Conservation (phyloP, 2,329 filamentous ascomycete genomes). For the Colletotrichum spaethianum region DNA sequence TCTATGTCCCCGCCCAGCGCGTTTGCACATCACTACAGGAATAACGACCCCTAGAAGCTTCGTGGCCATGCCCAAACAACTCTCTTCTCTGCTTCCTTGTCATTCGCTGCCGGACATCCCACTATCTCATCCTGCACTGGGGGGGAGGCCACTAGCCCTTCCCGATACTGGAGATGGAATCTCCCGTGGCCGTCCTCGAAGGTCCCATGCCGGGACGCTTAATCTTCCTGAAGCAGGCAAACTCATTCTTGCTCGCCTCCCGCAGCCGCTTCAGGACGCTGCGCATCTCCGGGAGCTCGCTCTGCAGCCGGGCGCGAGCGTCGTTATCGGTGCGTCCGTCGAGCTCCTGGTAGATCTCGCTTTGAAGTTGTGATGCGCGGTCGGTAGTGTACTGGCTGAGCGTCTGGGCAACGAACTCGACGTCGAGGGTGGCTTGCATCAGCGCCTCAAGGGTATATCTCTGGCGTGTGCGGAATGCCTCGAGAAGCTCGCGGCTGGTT, state of each 20-base stretch:
- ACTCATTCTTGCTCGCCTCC: conserved; percentile 87
- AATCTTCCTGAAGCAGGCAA: conserved; percentile 84
- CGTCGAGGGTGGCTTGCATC: conserved; percentile 97
- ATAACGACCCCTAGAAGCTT: background rate
- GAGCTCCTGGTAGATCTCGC: conserved; percentile 91
- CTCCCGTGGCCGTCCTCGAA: conserved; percentile 51
- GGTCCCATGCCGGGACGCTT: conserved; percentile 59
- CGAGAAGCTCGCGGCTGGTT: conserved; percentile 83
- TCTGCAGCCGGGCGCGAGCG: conserved; percentile 83
- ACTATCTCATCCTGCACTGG: conserved; percentile 29
- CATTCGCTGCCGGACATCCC: background rate
- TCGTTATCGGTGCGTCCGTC: conserved; percentile 92
- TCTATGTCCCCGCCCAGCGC: background rate
- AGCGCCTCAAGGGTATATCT: conserved; percentile 84
- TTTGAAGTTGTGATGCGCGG: conserved; percentile 83
- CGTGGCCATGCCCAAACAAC: background rate
- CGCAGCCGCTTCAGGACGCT: conserved; percentile 86
- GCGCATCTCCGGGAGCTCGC: conserved; percentile 91
- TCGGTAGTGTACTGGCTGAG: conserved; percentile 91
- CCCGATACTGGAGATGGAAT: conserved; percentile 47
- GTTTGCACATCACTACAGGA: background rate
- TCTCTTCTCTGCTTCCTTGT: background rate
- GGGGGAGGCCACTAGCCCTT: conserved; percentile 40
- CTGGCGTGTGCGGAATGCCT: conserved; percentile 78
- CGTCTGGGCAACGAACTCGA: conserved; percentile 97